A percentile compares a stretch with the other conserved stretches of the same genome.
Evolutionary conservation across 306 rosid species (phyloP).

Genomic region (Corylus americana): DNA sequence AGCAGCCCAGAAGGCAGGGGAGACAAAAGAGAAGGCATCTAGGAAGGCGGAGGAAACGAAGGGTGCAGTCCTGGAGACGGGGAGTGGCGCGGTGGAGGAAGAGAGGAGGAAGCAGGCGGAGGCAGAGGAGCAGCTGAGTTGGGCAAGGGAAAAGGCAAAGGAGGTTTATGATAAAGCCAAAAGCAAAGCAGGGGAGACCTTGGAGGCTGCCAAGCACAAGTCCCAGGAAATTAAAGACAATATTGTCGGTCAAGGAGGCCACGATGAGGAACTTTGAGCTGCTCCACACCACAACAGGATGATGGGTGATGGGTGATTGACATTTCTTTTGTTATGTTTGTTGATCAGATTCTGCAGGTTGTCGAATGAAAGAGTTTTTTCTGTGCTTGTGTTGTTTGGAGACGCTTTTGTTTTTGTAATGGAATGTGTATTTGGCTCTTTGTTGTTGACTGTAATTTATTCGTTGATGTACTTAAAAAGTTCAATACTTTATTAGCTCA

Average conservation of each 20-base stretch:
- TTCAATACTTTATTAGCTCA: too few relatives aligned
- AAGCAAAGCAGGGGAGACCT: conserved; percentile 24
- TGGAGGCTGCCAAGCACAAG: conserved; percentile 40
- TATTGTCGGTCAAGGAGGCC: conserved; percentile 13
- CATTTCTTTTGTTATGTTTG: too few relatives aligned
- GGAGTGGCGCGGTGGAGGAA: background rate
- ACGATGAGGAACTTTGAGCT: conserved; percentile 62
- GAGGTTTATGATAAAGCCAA: conserved; percentile 15
- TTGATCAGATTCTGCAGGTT: too few relatives aligned
- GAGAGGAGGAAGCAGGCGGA: conserved; percentile 17
- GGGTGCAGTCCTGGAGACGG: conserved; percentile 15
- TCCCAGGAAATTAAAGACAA: conserved; percentile 36
- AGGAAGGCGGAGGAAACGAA: conserved; percentile 8
- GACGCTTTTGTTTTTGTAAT: too few relatives aligned
- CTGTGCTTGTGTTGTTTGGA: too few relatives aligned
- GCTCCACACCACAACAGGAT: background rate
- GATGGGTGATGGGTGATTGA: too few relatives aligned
- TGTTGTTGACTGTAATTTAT: too few relatives aligned
- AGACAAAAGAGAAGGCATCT: background rate
- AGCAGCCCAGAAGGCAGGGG: background rate
- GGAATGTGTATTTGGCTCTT: too few relatives aligned
- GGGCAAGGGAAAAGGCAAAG: conserved; percentile 5
- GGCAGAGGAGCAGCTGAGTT: conserved; percentile 22
- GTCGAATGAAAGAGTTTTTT: too few relatives aligned
- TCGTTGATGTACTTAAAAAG: too few relatives aligned